Conservation (phyloP, 495 filamentous ascomycete species). For the Daldinia bambusicola region DNA sequence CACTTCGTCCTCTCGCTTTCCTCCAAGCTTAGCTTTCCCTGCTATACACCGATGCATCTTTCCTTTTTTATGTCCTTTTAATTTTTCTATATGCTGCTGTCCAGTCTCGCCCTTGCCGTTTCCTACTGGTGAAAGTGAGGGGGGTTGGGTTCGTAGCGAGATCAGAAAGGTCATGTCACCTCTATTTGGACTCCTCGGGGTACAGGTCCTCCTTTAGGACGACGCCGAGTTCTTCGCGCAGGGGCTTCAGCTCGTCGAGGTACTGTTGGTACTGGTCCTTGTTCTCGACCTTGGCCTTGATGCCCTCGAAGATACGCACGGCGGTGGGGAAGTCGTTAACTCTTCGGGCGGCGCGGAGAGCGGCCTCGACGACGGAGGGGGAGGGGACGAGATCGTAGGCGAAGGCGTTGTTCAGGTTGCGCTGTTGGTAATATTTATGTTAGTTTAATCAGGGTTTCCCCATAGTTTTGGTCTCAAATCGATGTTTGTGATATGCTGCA, state of each 20-base stretch:
- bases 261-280: slow-evolving; percentile 97
- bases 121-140: not conserved
- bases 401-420: slow-evolving; percentile 99
- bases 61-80: not conserved
- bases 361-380: slow-evolving; percentile 88
- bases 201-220: slow-evolving; percentile 93
- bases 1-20: not conserved
- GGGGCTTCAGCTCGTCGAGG: slow-evolving; percentile 87
- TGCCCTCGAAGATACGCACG: slow-evolving; percentile 96
- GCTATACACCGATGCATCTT: slow-evolving; percentile 5
- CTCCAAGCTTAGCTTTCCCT: not conserved
- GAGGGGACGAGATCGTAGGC: slow-evolving; percentile 99
- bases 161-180: not conserved
- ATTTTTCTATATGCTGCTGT: not conserved
- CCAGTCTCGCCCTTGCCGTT: not conserved
- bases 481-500: not conserved
- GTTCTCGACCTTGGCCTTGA: slow-evolving; percentile 99
- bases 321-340: slow-evolving; percentile 99
- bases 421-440: slow-evolving; percentile 61
- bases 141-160: not conserved
- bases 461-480: not conserved
- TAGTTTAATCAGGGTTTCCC: slow-evolving; percentile 3
- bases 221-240: slow-evolving; percentile 94
- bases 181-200: slow-evolving; percentile 73
- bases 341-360: slow-evolving; percentile 88